Evolutionary conservation across 148 eudicot species (phyloP).

Genomic region (Talinum fruticosum): DNA sequence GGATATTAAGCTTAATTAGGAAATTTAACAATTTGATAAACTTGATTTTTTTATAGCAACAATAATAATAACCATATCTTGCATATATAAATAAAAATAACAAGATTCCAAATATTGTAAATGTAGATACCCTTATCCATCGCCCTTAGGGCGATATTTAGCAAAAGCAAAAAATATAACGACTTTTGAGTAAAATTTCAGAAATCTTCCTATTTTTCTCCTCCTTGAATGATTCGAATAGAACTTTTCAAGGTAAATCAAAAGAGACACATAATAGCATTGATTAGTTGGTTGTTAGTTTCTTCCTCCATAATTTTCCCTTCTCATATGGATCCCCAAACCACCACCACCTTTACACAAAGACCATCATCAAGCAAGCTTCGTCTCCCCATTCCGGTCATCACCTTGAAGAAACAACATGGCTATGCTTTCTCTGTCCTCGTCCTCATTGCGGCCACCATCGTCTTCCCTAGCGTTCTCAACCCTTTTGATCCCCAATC

Average conservation of each 20-base stretch:
- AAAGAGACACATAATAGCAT: not conserved
- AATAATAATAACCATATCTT: too few relatives aligned
- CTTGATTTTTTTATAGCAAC: too few relatives aligned
- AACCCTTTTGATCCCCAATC: conserved; percentile 31
- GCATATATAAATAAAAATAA: too few relatives aligned
- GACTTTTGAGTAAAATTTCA: too few relatives aligned
- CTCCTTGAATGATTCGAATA: too few relatives aligned
- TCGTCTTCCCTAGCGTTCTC: conserved; percentile 21
- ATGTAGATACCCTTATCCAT: too few relatives aligned
- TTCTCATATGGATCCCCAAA: conserved; percentile 56
- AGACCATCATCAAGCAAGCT: conserved; percentile 2
- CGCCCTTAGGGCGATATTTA: too few relatives aligned
- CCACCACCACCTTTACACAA: conserved; percentile 1
- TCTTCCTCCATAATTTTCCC: conserved; percentile 9
- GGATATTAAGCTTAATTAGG: too few relatives aligned
- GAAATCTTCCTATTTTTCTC: too few relatives aligned
- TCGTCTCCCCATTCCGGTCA: conserved; percentile 17
- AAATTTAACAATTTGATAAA: too few relatives aligned
- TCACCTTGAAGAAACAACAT: conserved; percentile 26
- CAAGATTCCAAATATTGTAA: too few relatives aligned
- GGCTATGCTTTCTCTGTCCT: conserved; percentile 21
- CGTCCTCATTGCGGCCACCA: conserved; percentile 22
- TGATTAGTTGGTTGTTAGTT: not conserved
- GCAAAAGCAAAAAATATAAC: too few relatives aligned
- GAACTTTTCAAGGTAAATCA: not conserved